Evolutionary conservation across 2,329 filamentous ascomycete species (phyloP).

Genomic region (Alternaria ventricosa): DNA sequence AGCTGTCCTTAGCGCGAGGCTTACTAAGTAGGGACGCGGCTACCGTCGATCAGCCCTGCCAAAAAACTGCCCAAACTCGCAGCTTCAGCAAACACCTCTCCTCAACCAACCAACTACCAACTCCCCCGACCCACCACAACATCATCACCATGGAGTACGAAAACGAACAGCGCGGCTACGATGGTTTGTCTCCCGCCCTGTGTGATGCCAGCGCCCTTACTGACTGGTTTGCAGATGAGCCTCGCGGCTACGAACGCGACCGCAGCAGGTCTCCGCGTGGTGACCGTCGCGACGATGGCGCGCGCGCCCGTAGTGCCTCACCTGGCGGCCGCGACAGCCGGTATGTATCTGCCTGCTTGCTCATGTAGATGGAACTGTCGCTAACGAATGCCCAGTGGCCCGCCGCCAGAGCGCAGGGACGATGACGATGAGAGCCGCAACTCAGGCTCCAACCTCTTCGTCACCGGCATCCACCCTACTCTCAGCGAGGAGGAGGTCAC

Average conservation of each 20-base stretch:
- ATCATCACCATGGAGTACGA: constrained; percentile 69
- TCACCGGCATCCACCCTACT: constrained; percentile 95
- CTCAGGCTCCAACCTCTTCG: constrained; percentile 96
- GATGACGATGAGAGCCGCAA: constrained; percentile 88
- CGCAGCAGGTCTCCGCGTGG: constrained; percentile 69
- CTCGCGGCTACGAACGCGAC: constrained; percentile 68
- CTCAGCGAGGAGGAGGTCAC: constrained; percentile 89
- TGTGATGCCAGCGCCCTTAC: constrained; percentile 17
- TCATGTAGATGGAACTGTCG: constrained; percentile 4
- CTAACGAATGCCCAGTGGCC: constrained; percentile 51
- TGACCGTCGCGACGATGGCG: constrained; percentile 60
- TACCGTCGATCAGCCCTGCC: constrained; percentile 41
- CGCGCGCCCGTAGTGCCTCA: constrained; percentile 69
- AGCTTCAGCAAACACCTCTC: constrained; percentile 31
- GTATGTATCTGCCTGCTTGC: constrained; percentile 27
- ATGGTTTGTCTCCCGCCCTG: constrained; percentile 59
- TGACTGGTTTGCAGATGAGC: constrained; percentile 57
- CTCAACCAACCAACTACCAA: constrained; percentile 25
- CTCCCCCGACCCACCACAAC: constrained; percentile 32
- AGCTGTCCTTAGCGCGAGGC: constrained; percentile 33
- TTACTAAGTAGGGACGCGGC: constrained; percentile 38
- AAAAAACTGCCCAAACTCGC: constrained; percentile 34
- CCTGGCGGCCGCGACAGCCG: constrained; percentile 62
- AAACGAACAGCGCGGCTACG: constrained; percentile 69
- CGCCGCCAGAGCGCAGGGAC: constrained; percentile 55